Base-by-base conservation (phyloP, 2,329 filamentous ascomycete genomes). In the Beauveria sp. region DNA sequence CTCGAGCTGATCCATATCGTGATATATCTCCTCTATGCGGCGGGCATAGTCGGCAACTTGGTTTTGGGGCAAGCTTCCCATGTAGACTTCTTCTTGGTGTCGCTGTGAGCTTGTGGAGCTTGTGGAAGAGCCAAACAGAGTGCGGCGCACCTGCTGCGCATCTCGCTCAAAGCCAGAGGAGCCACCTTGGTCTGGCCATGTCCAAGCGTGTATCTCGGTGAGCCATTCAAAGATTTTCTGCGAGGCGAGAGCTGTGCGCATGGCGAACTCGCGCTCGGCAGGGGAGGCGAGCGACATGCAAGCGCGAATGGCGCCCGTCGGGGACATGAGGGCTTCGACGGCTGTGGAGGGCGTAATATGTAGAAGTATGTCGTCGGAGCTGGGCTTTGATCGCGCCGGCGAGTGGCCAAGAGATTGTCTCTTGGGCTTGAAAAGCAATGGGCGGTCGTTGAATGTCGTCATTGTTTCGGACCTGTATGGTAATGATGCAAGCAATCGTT, bases 211-310 rank as follows among this genome's bases (percentile, higher is more conserved):
- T 45, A 95, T 78, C 76, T 95, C 90, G n/a, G 84, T 78, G 28
- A 89, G 79, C 90, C 90, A 95, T 69, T 84, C 81, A 72, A 87
- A 82, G 64, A 95, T 84, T 65, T 83, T 86, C 67, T 87, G 84
- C 14, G 88, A 88, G 18, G 88, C 86, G 63, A 86, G 73, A 47
- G 89, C 89, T 49, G 89, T 86, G 64, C 85, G 82, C 68, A 87
- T 79, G 47, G 87, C 89, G 72, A 93, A 86, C 18, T 88, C 86
- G 67, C 87, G 84, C 73, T 93, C 88, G 26, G 82, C 75, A 3
- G 80, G 75, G 1, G 87, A 86, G 18, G 87, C 84, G 42, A 77
- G 78, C 63, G 86, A 82, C 62, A 91, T 81, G 69, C 86, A 89
- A 52, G 74, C 70, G 69, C 81, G 81, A 20, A 88, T 71, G 47